Evolutionary conservation across 495 filamentous ascomycete species (phyloP).

Genomic region (Tuber melanosporum): DNA sequence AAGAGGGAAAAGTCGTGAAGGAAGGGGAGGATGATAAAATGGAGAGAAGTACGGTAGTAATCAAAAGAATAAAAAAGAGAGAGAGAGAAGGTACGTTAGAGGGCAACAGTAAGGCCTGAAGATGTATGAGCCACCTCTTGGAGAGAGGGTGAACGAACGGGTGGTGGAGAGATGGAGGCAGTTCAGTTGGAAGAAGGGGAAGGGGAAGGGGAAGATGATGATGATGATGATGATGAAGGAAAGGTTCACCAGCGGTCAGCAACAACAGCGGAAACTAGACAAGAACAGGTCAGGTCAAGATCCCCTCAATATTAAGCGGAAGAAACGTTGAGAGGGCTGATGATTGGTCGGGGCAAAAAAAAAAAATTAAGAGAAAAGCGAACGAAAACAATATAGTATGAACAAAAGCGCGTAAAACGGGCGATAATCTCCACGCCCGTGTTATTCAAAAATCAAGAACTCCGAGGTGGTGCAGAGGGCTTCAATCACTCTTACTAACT

Average conservation of each 20-base stretch:
- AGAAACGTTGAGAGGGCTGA: conserved; percentile 12
- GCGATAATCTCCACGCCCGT: background rate
- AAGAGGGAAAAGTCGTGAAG: background rate
- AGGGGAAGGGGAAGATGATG: conserved; percentile 38
- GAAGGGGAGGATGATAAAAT: background rate
- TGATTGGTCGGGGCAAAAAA: conserved; percentile 17
- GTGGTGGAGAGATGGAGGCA: conserved; percentile 17
- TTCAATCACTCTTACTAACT: background rate
- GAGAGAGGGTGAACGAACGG: conserved; percentile 5
- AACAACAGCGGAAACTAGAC: conserved; percentile 7
- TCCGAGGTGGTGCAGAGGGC: background rate
- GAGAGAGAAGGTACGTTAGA: conserved; percentile 15
- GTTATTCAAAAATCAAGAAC: background rate
- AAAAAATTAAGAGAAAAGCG: background rate
- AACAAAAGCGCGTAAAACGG: conserved; percentile 9
- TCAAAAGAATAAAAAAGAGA: conserved; percentile 14
- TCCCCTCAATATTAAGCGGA: conserved; percentile 7
- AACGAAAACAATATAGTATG: conserved; percentile 6
- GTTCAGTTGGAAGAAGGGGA: conserved; percentile 6
- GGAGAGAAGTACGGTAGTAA: background rate
- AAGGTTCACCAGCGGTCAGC: conserved; percentile 27
- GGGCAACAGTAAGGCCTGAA: conserved; percentile 10
- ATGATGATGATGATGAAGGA: conserved; percentile 39
- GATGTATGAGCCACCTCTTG: conserved; percentile 15
- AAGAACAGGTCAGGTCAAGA: conserved; percentile 18